These are phyloP conservation scores for Bryoglossum gracile DNA, from an alignment of 495 filamentous ascomycete genomes.

Conservation along the genomic window DNA sequence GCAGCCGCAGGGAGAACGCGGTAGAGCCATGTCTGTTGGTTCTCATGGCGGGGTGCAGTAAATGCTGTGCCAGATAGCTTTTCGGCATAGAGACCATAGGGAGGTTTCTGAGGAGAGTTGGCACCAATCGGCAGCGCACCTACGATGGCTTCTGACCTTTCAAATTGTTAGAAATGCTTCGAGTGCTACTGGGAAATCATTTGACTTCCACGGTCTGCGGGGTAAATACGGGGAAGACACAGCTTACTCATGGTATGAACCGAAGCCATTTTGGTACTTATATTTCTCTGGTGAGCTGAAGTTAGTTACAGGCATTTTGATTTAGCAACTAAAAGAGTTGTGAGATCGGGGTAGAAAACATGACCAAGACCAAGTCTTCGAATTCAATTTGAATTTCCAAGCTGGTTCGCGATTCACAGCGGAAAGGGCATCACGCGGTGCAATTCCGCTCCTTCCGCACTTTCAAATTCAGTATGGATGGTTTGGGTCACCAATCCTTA, in stretches of 20 bases:
- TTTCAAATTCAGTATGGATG: no score
- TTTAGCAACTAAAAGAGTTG: no score
- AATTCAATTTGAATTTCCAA: no score
- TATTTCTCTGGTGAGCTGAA: slow-evolving; percentile 52
- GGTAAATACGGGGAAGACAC: no score
- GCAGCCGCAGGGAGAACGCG: slow-evolving; percentile 78
- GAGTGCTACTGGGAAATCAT: neutral
- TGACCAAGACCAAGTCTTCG: no score
- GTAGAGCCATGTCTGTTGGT: slow-evolving; percentile 93
- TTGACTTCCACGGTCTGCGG: no score
- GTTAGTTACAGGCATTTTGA: slow-evolving; percentile 47
- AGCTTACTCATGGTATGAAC: slow-evolving; percentile 52
- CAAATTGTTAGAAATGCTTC: neutral
- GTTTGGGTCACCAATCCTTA: no score
- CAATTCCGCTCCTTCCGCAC: no score
- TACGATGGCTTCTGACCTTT: slow-evolving; percentile 39
- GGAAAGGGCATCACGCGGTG: no score
- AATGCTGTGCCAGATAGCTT: slow-evolving; percentile 94
- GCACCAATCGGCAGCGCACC: slow-evolving; percentile 51
- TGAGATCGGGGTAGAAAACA: no score
- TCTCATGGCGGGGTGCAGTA: slow-evolving; percentile 82
- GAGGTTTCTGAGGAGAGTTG: slow-evolving; percentile 84
- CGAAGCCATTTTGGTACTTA: slow-evolving; percentile 64
- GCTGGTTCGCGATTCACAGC: no score
- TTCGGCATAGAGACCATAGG: slow-evolving; percentile 81